phyloP scores from a whole-genome alignment of 139 green algal species.

The Picochlorum costavermella region DNA sequence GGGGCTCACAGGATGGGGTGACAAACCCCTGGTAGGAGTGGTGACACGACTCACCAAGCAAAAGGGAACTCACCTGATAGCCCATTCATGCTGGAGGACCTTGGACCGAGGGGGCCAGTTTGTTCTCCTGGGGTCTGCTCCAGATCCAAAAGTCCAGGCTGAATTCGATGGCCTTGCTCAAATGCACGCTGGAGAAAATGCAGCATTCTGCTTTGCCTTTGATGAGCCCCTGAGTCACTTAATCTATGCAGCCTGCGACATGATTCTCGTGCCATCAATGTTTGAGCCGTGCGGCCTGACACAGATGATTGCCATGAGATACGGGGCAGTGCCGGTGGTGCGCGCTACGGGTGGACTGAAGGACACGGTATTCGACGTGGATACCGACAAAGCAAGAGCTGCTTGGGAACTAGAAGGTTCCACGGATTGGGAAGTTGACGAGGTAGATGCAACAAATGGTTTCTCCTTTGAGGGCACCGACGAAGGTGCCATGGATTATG shows the following conservation, averaged over 20 bases:
- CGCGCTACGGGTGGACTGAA: slow-evolving; percentile 81
- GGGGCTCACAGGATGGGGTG: slow-evolving; percentile 46
- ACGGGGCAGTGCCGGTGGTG: slow-evolving; percentile 80
- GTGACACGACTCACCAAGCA: slow-evolving; percentile 80
- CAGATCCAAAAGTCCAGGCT: slow-evolving; percentile 62
- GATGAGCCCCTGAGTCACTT: slow-evolving; percentile 72
- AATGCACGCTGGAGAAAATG: slow-evolving; percentile 38
- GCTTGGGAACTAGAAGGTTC: slow-evolving; percentile 74
- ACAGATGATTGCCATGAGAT: slow-evolving; percentile 92
- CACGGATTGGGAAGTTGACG: slow-evolving; percentile 54
- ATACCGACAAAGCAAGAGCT: slow-evolving; percentile 50
- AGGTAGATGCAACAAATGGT: slow-evolving; percentile 65
- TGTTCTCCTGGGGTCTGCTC: slow-evolving; percentile 91
- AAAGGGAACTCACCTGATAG: slow-evolving; percentile 98
- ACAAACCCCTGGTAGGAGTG: slow-evolving; percentile 67
- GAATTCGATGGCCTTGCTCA: slow-evolving; percentile 35
- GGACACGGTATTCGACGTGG: slow-evolving; percentile 69
- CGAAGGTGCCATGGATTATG: slow-evolving; percentile 78
- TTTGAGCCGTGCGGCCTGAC: slow-evolving; percentile 89
- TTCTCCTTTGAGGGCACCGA: slow-evolving; percentile 81
- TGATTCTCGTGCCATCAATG: slow-evolving; percentile 94
- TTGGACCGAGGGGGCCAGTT: slow-evolving; percentile 89
- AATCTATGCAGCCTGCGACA: slow-evolving; percentile 77
- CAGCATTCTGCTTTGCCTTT: slow-evolving; percentile 62
- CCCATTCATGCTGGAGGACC: slow-evolving; percentile 78